Base-by-base conservation (phyloP, 2,329 filamentous ascomycete genomes). In the Colletotrichum paranaense region DNA sequence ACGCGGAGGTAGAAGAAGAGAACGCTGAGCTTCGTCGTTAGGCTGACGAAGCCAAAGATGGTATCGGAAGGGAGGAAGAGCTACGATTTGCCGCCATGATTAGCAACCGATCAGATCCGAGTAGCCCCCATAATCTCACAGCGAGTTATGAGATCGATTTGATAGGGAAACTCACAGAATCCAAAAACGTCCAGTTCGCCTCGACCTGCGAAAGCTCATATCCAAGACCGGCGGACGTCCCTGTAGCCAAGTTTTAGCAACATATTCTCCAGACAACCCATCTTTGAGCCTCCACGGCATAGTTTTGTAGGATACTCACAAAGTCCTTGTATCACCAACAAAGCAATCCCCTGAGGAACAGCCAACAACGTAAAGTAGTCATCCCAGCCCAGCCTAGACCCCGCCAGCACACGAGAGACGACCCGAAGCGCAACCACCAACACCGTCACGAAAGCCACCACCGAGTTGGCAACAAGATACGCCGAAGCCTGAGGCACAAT, bases 1-100 rank as follows among this genome's bases (percentile, higher is more conserved):
- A 86, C 79, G n/a, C 83, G 82, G n/a, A 82, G 78, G 72, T 86
- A 86, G 75, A 86, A 85, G 52, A 80, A 78, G 53, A 86, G 70
- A 38, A 86, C 83, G 60, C 82, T 84, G 38, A 84, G 76, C 68
- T 86, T 86, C 67, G 82, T 79, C 28, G 82, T 82, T 63, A 79
- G 75, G 59, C 83, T 79, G 14, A 78, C 78, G 16, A 80, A 74
- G 5, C 81, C 76, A 76, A 82, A 85, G 59, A 83, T 76, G 56
- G 84, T 75, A 67, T 84, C 81, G 75, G 82, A 84, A 8, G 80
- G 77, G 35, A 85, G 78, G 72, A 83, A 81, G 62, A 84, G 78
- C 76, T 82, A 78, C 35, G 68, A 6, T 5, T 24, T 11, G 26
- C 55, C 16, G 5, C 2, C 8, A n/a, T 26, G 2, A 16, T 57